Evolutionary conservation across 2,329 filamentous ascomycete genomes (phyloP).

Genomic region (Mycosphaerella arachidis): DNA sequence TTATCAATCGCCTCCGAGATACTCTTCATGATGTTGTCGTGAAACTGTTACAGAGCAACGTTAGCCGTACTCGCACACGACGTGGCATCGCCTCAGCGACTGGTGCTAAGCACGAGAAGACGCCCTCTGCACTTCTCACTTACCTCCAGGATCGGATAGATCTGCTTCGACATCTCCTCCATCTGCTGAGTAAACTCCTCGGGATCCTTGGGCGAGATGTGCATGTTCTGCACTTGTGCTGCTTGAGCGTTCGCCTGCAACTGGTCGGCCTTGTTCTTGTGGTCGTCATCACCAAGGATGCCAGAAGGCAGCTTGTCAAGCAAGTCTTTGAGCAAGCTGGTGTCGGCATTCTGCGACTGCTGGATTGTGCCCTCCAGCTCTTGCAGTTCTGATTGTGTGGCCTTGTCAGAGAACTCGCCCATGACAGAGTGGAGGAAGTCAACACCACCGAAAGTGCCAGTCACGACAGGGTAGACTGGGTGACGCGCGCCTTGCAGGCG

Average conservation of each 20-base stretch:
- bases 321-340: slow-evolving; percentile 73
- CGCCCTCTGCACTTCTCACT: not conserved
- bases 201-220: slow-evolving; percentile 71
- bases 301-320: slow-evolving; percentile 77
- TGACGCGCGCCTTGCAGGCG: slow-evolving; percentile 61
- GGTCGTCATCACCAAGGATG: slow-evolving; percentile 69
- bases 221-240: slow-evolving; percentile 69
- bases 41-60: slow-evolving; percentile 49
- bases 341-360: slow-evolving; percentile 56
- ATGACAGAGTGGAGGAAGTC: slow-evolving; percentile 77
- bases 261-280: slow-evolving; percentile 71
- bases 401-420: slow-evolving; percentile 75
- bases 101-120: not conserved
- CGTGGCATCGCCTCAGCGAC: not conserved
- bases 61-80: not conserved
- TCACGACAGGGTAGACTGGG: slow-evolving; percentile 75
- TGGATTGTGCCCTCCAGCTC: slow-evolving; percentile 80
- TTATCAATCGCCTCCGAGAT: slow-evolving; percentile 76
- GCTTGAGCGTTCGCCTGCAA: slow-evolving; percentile 71
- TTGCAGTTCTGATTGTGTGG: slow-evolving; percentile 85
- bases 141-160: slow-evolving; percentile 79
- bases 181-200: slow-evolving; percentile 81
- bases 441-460: slow-evolving; percentile 89
- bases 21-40: slow-evolving; percentile 78
- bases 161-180: slow-evolving; percentile 66